phyloP scores from a whole-genome alignment of 2,329 filamentous ascomycete genomes.

The Neofusicoccum sp. region DNA sequence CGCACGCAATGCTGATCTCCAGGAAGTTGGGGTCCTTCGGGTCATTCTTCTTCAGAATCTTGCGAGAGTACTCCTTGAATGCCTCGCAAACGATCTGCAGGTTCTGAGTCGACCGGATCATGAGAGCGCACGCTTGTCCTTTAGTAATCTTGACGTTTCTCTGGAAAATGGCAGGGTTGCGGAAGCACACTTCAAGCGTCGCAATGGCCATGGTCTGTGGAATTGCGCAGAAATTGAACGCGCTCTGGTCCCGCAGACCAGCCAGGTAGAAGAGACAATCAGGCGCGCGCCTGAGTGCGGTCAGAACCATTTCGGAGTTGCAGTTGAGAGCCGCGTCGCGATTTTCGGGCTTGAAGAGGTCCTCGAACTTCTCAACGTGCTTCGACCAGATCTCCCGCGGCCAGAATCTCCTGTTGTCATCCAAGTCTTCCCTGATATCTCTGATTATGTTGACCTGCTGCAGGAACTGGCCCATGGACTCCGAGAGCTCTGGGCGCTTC shows the following conservation, averaged over 20 bases:
- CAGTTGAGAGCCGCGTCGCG: conserved; percentile 76
- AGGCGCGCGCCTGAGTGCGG: conserved; percentile 80
- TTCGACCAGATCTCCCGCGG: conserved; percentile 97
- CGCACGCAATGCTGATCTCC: conserved; percentile 86
- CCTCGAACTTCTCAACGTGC: conserved; percentile 84
- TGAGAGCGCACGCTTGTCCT: conserved; percentile 85
- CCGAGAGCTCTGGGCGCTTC: conserved; percentile 75
- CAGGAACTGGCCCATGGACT: conserved; percentile 95
- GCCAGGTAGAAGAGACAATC: conserved; percentile 98
- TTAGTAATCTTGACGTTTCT: conserved; percentile 95
- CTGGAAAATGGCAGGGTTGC: conserved; percentile 82
- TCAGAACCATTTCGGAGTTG: conserved; percentile 90
- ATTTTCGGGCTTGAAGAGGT: conserved; percentile 82
- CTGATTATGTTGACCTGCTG: conserved; percentile 99
- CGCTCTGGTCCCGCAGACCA: conserved; percentile 88
- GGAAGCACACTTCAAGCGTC: conserved; percentile 87
- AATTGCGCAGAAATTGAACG: conserved; percentile 98
- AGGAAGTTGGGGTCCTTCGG: conserved; percentile 90
- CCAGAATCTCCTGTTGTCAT: conserved; percentile 88
- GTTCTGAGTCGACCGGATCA: conserved; percentile 92
- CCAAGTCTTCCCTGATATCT: conserved; percentile 85
- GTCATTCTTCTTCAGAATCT: conserved; percentile 91
- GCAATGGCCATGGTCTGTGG: conserved; percentile 97
- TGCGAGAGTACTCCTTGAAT: conserved; percentile 73
- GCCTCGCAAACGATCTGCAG: conserved; percentile 75